Percentiles rank a stretch among this genome's conserved stretches.
Evolutionary conservation across 176 grass and related monocot genomes (phyloP).

Genomic region (Eragrostis nindensis): DNA sequence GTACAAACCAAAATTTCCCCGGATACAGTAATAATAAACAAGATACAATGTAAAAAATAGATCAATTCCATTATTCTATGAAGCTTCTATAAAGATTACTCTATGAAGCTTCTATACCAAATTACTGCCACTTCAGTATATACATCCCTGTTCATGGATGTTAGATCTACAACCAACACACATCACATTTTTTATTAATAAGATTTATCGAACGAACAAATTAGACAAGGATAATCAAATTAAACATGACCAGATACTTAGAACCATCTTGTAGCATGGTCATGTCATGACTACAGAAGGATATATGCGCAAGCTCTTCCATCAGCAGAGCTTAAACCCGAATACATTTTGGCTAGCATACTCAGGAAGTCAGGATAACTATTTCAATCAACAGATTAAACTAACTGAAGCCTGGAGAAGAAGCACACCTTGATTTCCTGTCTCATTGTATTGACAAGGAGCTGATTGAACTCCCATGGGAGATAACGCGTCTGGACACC

Average conservation of each 20-base stretch:
- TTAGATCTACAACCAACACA: slow-evolving; percentile 13
- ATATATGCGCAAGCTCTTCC: neutral
- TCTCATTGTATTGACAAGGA: slow-evolving; percentile 65
- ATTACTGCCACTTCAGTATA: neutral
- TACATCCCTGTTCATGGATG: neutral
- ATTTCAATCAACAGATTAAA: slow-evolving; percentile 1
- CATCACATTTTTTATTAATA: neutral
- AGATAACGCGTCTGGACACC: slow-evolving; percentile 64
- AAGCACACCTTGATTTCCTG: slow-evolving; percentile 62
- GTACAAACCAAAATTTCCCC: neutral
- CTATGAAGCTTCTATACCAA: neutral
- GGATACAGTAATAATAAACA: too few species aligned
- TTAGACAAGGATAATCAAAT: neutral
- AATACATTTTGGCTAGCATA: neutral
- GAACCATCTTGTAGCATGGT: too few species aligned
- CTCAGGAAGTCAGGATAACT: neutral
- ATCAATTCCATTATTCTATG: neutral
- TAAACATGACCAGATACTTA: neutral
- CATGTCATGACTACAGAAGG: neutral
- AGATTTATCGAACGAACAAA: neutral
- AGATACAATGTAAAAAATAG: too few species aligned
- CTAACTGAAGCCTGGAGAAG: neutral
- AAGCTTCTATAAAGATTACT: neutral
- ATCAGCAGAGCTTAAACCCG: neutral
- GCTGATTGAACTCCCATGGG: slow-evolving; percentile 81